phyloP scores from a whole-genome alignment of 495 filamentous ascomycete genomes.

The Opeltia flavorubescens region DNA sequence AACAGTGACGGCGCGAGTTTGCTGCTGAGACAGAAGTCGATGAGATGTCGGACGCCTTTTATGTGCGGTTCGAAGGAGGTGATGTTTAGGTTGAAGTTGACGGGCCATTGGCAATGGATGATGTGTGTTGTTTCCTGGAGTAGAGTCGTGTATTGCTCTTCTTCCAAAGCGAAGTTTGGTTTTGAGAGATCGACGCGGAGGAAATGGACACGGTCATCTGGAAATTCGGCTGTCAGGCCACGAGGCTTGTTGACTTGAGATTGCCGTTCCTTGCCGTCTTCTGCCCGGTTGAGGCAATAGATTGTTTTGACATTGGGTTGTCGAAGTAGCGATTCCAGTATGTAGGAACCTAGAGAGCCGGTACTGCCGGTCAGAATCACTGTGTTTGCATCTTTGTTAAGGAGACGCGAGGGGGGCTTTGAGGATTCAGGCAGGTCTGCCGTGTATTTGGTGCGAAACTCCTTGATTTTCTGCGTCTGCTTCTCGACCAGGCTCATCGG shows the following conservation, averaged over 20 bases:
- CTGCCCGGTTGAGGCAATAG: slow-evolving; percentile 39
- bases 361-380: no score
- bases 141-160: slow-evolving; percentile 9
- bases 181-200: slow-evolving; percentile 13
- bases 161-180: slow-evolving; percentile 15
- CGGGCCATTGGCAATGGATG: slow-evolving; percentile 25
- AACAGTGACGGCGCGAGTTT: background rate
- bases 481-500: no score
- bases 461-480: no score
- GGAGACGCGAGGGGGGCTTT: no score
- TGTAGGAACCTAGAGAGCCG: slow-evolving; percentile 43
- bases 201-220: slow-evolving; percentile 5
- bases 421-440: no score
- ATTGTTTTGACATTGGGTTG: slow-evolving; percentile 31
- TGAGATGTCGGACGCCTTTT: slow-evolving; percentile 14
- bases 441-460: no score
- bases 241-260: background rate
- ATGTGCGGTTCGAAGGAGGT: slow-evolving; percentile 20
- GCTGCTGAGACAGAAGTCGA: slow-evolving; percentile 3
- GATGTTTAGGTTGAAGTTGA: slow-evolving; percentile 23
- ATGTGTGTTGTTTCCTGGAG: slow-evolving; percentile 8
- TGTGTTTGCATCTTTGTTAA: no score
- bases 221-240: background rate
- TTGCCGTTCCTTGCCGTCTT: background rate
- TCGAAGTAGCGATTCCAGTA: slow-evolving; percentile 30